Evolutionary conservation across 2,329 filamentous ascomycete species (phyloP).

Genomic region (Exutisphaerella laricina): DNA sequence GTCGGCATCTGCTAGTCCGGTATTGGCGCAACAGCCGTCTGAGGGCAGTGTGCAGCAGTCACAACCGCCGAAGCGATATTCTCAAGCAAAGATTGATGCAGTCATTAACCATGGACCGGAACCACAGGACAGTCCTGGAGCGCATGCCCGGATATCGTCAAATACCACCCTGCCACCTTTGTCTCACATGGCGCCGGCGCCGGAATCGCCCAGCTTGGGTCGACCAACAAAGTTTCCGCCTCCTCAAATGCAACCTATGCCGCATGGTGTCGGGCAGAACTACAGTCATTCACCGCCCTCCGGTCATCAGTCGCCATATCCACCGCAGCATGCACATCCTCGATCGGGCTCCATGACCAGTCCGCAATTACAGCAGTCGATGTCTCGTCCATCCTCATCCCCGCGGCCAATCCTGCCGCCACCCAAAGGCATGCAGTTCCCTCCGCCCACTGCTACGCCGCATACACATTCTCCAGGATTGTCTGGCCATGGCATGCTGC

Average conservation of each 20-base stretch:
- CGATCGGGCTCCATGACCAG: constrained; percentile 23
- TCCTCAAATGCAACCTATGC: constrained; percentile 24
- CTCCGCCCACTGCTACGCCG: constrained; percentile 25
- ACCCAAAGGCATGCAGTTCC: constrained; percentile 33
- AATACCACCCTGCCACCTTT: constrained; percentile 32
- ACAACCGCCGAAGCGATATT: constrained; percentile 24
- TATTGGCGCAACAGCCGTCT: constrained; percentile 10
- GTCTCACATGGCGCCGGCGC: constrained; percentile 33
- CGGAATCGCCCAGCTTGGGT: constrained; percentile 30
- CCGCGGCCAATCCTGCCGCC: constrained; percentile 36
- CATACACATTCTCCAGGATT: constrained; percentile 31
- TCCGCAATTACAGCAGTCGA: constrained; percentile 31
- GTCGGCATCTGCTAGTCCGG: constrained; percentile 17
- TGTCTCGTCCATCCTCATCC: constrained; percentile 31
- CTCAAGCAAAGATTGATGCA: constrained; percentile 33
- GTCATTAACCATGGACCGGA: constrained; percentile 35
- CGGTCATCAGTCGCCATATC: constrained; percentile 36
- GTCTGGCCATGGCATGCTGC: not conserved
- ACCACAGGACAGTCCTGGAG: constrained; percentile 26
- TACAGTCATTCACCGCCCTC: constrained; percentile 34
- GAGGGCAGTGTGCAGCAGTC: constrained; percentile 8
- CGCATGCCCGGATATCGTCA: constrained; percentile 28
- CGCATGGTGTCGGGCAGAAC: constrained; percentile 18
- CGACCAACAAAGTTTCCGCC: constrained; percentile 24
- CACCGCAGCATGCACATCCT: constrained; percentile 29